phyloP scores from a whole-genome alignment of 2,329 filamentous ascomycete genomes.

The Cytospora piceicola region DNA sequence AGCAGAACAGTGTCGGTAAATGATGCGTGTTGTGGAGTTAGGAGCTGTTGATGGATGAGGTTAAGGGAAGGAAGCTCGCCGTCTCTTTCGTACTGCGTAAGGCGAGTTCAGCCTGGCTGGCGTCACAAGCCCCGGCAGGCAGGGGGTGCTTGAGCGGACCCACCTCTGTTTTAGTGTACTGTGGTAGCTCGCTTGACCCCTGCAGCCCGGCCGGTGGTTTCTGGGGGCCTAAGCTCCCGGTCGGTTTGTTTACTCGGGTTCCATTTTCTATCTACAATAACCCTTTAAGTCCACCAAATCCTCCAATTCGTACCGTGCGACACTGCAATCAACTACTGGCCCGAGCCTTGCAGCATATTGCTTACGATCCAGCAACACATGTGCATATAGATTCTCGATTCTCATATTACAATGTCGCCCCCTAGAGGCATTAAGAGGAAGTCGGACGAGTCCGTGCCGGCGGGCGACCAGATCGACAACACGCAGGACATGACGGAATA shows the following conservation, averaged over 20 bases:
- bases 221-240: not conserved
- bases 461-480: conserved; percentile 33
- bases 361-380: not conserved
- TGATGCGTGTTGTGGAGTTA: conserved; percentile 7
- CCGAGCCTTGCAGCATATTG: not conserved
- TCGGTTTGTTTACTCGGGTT: not conserved
- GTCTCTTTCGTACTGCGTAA: conserved; percentile 32
- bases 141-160: conserved; percentile 5
- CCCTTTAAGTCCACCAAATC: not conserved
- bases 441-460: conserved; percentile 43
- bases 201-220: not conserved
- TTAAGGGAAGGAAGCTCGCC: conserved; percentile 18
- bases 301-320: not conserved
- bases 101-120: conserved; percentile 33
- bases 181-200: conserved; percentile 11
- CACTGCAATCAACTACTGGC: not conserved
- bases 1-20: conserved; percentile 14
- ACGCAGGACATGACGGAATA: conserved; percentile 34
- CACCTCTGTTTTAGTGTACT: conserved; percentile 9
- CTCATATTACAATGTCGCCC: conserved; percentile 51
- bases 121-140: conserved; percentile 27
- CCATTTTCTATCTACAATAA: conserved; percentile 5
- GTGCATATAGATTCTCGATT: not conserved
- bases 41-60: conserved; percentile 15
- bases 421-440: conserved; percentile 51